These are phyloP conservation scores for Catenaria anguillulae DNA, from an alignment of 371 early-diverging fungal genomes.

Conservation along the genomic window DNA sequence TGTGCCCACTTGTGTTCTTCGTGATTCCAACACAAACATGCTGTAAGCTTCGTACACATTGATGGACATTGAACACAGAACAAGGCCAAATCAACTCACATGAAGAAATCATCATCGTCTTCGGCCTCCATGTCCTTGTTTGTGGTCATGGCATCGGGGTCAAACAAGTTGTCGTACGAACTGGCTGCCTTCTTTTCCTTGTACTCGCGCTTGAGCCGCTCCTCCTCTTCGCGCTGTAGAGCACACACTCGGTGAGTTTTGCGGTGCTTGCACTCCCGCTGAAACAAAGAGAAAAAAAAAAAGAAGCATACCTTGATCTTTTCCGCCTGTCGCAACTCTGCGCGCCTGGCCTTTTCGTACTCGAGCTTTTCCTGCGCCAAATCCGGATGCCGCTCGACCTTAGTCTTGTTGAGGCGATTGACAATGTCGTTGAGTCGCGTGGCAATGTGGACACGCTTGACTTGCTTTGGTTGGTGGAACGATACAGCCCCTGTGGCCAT, in stretches of 20 bases:
- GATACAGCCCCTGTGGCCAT: slow-evolving; percentile 93
- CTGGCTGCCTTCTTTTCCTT: slow-evolving; percentile 25
- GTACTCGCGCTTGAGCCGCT: slow-evolving; percentile 16
- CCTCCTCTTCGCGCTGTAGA: slow-evolving; percentile 21
- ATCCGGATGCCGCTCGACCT: slow-evolving; percentile 56
- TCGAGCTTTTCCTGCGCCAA: slow-evolving; percentile 52
- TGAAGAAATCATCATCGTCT: slow-evolving; percentile 56
- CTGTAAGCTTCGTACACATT: no score
- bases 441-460: slow-evolving; percentile 63
- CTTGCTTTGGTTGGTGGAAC: slow-evolving; percentile 60
- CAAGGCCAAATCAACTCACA: no score
- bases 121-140: slow-evolving; percentile 36
- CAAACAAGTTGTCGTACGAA: slow-evolving; percentile 33
- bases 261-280: no score
- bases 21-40: no score
- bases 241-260: no score
- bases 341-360: slow-evolving; percentile 40
- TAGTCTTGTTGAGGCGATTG: slow-evolving; percentile 87
- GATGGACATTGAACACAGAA: no score
- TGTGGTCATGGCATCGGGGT: slow-evolving; percentile 38
- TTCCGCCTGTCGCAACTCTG: no score
- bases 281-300: no score
- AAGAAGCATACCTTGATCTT: no score
- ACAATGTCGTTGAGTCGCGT: slow-evolving; percentile 67
- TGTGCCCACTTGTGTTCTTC: no score